phyloP scores from a whole-genome alignment of 179 eudicot species.

The Silene noctiflora region DNA sequence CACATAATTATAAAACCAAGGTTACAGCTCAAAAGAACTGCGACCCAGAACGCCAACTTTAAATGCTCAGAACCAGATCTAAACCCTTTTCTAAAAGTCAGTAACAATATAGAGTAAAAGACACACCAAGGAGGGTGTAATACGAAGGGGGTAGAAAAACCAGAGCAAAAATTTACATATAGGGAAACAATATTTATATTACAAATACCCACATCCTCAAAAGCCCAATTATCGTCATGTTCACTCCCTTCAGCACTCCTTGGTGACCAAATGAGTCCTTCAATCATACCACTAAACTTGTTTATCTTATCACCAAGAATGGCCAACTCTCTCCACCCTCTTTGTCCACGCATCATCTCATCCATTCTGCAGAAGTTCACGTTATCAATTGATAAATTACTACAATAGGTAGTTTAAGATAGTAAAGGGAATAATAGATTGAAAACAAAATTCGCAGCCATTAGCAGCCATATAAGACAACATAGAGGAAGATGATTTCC shows the following conservation, averaged over 20 bases:
- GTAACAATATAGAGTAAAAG: constrained; percentile 1
- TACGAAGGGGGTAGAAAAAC: neutral
- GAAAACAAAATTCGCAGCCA: neutral
- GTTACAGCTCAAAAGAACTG: neutral
- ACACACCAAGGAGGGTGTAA: neutral
- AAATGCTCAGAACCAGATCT: neutral
- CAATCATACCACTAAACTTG: constrained; percentile 93
- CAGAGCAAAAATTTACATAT: neutral
- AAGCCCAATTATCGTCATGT: constrained; percentile 82
- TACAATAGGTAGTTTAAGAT: constrained; percentile 6
- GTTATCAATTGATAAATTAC: neutral
- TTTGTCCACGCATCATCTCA: constrained; percentile 99
- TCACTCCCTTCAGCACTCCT: constrained; percentile 61
- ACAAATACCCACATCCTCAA: constrained; percentile 65
- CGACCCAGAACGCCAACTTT: neutral
- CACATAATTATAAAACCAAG: neutral
- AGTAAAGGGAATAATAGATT: neutral
- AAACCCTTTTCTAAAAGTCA: neutral
- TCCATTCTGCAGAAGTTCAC: constrained; percentile 75
- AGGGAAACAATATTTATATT: neutral
- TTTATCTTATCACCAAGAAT: constrained; percentile 85
- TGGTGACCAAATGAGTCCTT: constrained; percentile 98
- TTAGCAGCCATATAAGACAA: neutral
- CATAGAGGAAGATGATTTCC: neutral
- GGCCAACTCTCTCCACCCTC: constrained; percentile 98